Percentiles rank a stretch among this genome's conserved stretches.
Conservation (phyloP, 306 rosid species). For the Glycyrrhiza uralensis region DNA sequence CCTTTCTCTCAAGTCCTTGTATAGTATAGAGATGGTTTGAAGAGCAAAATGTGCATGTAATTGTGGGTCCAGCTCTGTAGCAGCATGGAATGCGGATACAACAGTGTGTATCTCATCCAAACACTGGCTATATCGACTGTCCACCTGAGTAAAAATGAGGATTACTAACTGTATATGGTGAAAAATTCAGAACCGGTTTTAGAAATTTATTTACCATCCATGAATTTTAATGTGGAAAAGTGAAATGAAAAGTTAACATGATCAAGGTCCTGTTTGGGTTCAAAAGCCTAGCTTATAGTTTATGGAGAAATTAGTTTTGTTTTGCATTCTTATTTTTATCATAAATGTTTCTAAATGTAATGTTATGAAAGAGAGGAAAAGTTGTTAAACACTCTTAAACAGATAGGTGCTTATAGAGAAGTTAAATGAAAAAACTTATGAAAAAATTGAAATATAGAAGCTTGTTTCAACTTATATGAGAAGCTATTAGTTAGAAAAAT, state of each 20-base stretch:
- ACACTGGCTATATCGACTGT: conserved; percentile 63
- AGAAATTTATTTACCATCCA: background rate
- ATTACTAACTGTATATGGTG: background rate
- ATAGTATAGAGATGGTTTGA: conserved; percentile 44
- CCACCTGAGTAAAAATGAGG: conserved; percentile 48
- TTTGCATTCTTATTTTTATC: too few species aligned
- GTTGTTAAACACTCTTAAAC: too few species aligned
- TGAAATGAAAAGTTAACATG: background rate
- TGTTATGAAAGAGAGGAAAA: too few species aligned
- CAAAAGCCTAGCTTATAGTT: too few species aligned
- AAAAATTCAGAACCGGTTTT: background rate
- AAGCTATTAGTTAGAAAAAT: too few species aligned
- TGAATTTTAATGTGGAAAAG: background rate
- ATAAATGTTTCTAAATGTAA: too few species aligned
- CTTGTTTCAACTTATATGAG: too few species aligned
- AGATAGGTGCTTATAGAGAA: too few species aligned
- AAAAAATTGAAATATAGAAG: too few species aligned
- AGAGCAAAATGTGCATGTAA: conserved; percentile 65
- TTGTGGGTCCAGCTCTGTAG: conserved; percentile 63
- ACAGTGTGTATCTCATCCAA: conserved; percentile 73
- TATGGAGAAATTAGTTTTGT: too few species aligned
- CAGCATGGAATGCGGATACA: conserved; percentile 70
- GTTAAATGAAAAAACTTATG: too few species aligned
- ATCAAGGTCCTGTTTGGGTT: too few species aligned
- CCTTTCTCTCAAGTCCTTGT: conserved; percentile 64